These are phyloP conservation scores for Leucogyrophana mollusca DNA, from an alignment of 768 basidiomycete species.

Conservation along the genomic window DNA sequence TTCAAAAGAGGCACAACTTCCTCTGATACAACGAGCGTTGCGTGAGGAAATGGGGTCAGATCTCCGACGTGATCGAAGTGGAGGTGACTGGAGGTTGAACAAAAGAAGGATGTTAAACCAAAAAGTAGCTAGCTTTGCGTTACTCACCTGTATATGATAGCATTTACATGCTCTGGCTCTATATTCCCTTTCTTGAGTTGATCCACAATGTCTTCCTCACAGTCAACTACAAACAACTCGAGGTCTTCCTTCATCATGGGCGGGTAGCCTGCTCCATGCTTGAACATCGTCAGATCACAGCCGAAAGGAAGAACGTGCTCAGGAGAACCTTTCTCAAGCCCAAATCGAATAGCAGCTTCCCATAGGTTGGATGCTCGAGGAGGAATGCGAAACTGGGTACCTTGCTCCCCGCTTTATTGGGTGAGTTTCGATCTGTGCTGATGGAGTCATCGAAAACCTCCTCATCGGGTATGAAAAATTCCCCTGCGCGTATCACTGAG, in stretches of 20 bases:
- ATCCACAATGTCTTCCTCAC: slow-evolving; percentile 5
- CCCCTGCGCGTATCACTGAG: slow-evolving; percentile 1
- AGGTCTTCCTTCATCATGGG: not conserved
- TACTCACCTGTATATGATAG: slow-evolving; percentile 5
- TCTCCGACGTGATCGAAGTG: slow-evolving; percentile 10
- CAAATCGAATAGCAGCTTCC: slow-evolving; percentile 6
- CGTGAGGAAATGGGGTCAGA: slow-evolving; percentile 5
- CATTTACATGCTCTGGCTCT: slow-evolving; percentile 1
- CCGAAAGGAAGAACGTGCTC: not conserved
- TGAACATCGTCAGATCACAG: not conserved
- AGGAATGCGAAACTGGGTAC: slow-evolving; percentile 6
- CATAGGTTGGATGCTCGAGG: slow-evolving; percentile 4
- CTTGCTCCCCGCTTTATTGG: not conserved
- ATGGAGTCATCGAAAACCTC: slow-evolving; percentile 4
- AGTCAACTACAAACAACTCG: not conserved
- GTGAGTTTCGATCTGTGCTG: not conserved
- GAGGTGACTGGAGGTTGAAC: slow-evolving; percentile 7
- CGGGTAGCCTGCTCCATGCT: slow-evolving; percentile 7
- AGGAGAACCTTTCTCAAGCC: slow-evolving; percentile 8
- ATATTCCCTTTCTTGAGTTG: not conserved
- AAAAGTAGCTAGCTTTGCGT: not conserved
- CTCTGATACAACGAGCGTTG: slow-evolving; percentile 1
- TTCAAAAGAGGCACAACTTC: not conserved
- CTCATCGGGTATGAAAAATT: not conserved
- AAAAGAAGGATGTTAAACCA: not conserved